phyloP scores from a whole-genome alignment of 345 rosid species.

The Pelargonium nanum region DNA sequence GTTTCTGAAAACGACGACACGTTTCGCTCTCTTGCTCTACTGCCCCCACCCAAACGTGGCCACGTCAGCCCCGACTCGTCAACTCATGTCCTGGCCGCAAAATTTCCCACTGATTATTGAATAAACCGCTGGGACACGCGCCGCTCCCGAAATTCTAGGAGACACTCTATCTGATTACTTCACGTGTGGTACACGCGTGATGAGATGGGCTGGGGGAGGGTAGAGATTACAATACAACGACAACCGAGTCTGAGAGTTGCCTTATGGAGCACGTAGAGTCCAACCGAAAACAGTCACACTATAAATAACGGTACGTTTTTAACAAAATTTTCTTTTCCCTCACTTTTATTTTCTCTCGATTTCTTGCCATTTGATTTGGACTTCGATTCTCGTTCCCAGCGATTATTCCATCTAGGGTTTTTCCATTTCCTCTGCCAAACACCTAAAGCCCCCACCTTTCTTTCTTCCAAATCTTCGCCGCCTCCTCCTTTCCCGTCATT shows the following conservation, averaged over 20 bases:
- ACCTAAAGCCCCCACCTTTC: no score
- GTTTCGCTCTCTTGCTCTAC: conserved; percentile 7
- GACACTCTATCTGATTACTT: no score
- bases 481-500: no score
- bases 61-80: conserved; percentile 25
- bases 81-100: not conserved
- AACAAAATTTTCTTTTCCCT: no score
- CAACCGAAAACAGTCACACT: no score
- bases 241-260: not conserved
- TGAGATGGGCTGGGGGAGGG: not conserved
- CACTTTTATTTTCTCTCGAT: no score
- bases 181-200: not conserved
- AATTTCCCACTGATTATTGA: not conserved
- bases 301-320: no score
- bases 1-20: conserved; percentile 32
- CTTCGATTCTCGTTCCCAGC: no score
- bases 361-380: not conserved
- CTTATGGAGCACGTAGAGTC: not conserved
- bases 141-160: not conserved
- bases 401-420: no score
- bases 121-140: not conserved
- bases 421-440: no score
- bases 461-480: no score
- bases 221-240: no score
- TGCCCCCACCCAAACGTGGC: conserved; percentile 29